Evolutionary conservation across 345 rosid species (phyloP), one percentile per base, ranked within the genome.

Genomic region (Populus pruinosa): DNA sequence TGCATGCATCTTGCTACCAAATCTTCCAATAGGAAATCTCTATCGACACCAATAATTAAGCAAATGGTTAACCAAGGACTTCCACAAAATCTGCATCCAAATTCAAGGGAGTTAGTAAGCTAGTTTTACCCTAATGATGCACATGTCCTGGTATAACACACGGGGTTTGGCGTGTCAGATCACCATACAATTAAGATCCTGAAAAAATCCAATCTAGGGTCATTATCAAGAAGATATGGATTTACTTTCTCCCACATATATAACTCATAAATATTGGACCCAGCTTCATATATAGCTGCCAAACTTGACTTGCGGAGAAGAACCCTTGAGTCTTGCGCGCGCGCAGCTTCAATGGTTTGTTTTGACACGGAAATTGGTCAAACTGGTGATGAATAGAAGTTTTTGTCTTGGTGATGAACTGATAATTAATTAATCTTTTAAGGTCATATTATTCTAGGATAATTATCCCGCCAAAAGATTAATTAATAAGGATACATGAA

Each of bases 211-310:
- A 3, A 50, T 49, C 7, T 21, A 36, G 21, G 43, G 77, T 77
- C 75, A 39, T 63, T 71, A 2, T 77, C 83, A 49, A 47, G 17
- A 29, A 74, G 82, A 74, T 76, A 63, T 33, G 63, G 55, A 65
- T 47, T 29, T 33, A 0, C 63, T 10, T 65, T 72, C 49, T 25
- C 31, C 44, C 31, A 44, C 63, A 33, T 33, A 33, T 33, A 33
- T 35, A 20, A 38, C 43, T 35, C 44, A 25, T 35, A 39, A 47
- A 49, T 27, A 23, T 44, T 55, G 67, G 39, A 76, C 79, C 73
- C 72, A 23, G 12, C 29, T 67, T 17, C 17, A 56, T 11, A 65
- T 33, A 23, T 38, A 18, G 27, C 39, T 53, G 33, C 35, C 61
- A 17, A 47, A 47, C 39, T 23, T 47, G 23, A 29, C 59, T 18